These are phyloP conservation scores for Dactylellina haptotyla DNA, from an alignment of 2,329 filamentous ascomycete species.

Conservation along the genomic window DNA sequence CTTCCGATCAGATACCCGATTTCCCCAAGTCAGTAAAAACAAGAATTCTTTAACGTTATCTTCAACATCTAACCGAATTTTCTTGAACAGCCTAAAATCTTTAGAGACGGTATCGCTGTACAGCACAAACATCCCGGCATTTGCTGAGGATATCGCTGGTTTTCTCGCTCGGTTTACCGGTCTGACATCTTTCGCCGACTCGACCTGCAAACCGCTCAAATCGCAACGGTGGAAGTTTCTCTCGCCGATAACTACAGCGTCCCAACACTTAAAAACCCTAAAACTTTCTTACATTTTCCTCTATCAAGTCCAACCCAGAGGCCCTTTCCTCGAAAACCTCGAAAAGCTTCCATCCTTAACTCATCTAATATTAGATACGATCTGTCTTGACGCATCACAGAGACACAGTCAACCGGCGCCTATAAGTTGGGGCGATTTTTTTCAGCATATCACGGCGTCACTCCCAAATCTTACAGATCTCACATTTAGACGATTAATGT, in stretches of 20 bases:
- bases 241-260: neutral
- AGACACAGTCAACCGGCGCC: neutral
- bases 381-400: conserved; percentile 1
- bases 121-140: neutral
- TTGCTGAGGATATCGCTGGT: neutral
- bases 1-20: neutral
- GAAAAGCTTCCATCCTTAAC: conserved; percentile 4
- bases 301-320: neutral
- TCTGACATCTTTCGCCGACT: conserved; percentile 3
- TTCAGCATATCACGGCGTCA: neutral
- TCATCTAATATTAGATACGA: neutral
- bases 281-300: neutral
- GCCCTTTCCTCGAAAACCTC: neutral
- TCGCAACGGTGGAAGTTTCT: neutral
- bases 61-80: no score
- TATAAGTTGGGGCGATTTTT: neutral
- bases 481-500: conserved; percentile 10
- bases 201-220: neutral
- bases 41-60: no score
- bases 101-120: neutral
- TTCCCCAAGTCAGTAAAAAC: neutral
- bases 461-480: conserved; percentile 8
- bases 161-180: neutral
- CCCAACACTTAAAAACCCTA: neutral
- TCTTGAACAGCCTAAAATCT: neutral